Base-by-base conservation (phyloP, 1,284 basidiomycete species). In the Papiliotrema nemorosa region DNA sequence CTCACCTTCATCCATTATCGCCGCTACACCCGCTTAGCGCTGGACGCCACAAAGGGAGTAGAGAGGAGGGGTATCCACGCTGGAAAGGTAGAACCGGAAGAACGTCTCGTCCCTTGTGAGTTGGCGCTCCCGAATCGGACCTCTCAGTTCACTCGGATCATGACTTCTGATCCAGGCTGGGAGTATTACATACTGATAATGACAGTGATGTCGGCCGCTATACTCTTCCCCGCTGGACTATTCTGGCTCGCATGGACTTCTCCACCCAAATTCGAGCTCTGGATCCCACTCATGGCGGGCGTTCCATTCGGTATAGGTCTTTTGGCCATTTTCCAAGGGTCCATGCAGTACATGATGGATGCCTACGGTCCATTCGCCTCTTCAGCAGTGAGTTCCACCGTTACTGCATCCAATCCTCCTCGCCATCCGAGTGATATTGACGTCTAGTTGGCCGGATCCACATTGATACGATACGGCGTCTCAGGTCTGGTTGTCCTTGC, bases 161-260 rank as follows among this genome's bases (percentile, higher is more conserved):
- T n/a, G n/a, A n/a, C n/a, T n/a, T n/a, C n/a, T n/a, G n/a, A n/a
- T n/a, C n/a, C n/a, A n/a, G n/a, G 36, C 41, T 16, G 18, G n/a
- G 33, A 40, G 25, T 16, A 14, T 9, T n/a, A 29, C 24, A 20
- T 10, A 20, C 26, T 24, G 24, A 18, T 41, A 24, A 41, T 24
- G 5, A 12, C 24, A 64, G 62, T 64, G 14, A 56, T 64, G 56
- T 39, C 46, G 14, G 47, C 47, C 26, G 44, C 47, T 10, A 46
- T 53, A 26, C 44, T 60, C 33, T 54, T 64, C 31, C 62, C 62
- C 6, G 52, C 49, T 2, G 55, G 60, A 9, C 39, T 64, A 29
- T 64, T 62, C 46, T 62, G 62, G 62, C 57, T 62, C 42, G 62
- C 60, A 3, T 64, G 62, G 60, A 62, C 62, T 2, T 64, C 62